A percentile compares a stretch with the other conserved stretches of the same genome.
phyloP scores from a whole-genome alignment of 2,329 filamentous ascomycete species.

The Colletotrichum sp. region DNA sequence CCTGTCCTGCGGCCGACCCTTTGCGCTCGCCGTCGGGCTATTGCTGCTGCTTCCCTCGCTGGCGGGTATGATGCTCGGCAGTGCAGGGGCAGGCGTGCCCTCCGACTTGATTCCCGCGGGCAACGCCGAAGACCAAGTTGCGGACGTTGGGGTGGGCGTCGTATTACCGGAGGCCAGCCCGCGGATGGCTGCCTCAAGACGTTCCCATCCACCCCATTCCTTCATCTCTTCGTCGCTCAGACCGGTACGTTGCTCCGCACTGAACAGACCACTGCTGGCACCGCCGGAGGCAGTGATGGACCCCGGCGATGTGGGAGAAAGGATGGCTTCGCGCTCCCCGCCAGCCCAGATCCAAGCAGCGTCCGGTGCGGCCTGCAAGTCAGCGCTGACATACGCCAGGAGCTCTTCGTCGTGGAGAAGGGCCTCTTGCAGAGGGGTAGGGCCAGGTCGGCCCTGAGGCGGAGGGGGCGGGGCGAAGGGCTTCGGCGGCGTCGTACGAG shows the following conservation, averaged over 20 bases:
- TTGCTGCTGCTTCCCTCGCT: slow-evolving; percentile 28
- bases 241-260: slow-evolving; percentile 52
- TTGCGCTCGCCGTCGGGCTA: slow-evolving; percentile 30
- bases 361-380: slow-evolving; percentile 81
- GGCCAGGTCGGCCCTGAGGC: slow-evolving; percentile 24
- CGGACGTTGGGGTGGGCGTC: slow-evolving; percentile 35
- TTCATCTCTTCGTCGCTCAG: slow-evolving; percentile 61
- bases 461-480: slow-evolving; percentile 30
- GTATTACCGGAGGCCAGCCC: slow-evolving; percentile 28
- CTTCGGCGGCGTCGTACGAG: slow-evolving; percentile 36
- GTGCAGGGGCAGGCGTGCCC: slow-evolving; percentile 27
- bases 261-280: slow-evolving; percentile 44
- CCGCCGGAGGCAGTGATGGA: slow-evolving; percentile 23
- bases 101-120: slow-evolving; percentile 42
- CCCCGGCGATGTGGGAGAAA: slow-evolving; percentile 17
- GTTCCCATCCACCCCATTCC: slow-evolving; percentile 84
- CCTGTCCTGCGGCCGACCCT: slow-evolving; percentile 32
- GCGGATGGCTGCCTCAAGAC: slow-evolving; percentile 60
- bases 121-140: slow-evolving; percentile 34
- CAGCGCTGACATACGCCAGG: slow-evolving; percentile 83
- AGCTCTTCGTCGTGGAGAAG: slow-evolving; percentile 79
- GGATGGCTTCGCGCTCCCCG: slow-evolving; percentile 52
- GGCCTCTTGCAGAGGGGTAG: slow-evolving; percentile 36
- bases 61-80: slow-evolving; percentile 16
- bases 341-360: slow-evolving; percentile 84